Percentiles rank a stretch among this genome's conserved stretches.
Conservation (phyloP, 2,329 filamentous ascomycete genomes). For the Fusarium sp. region DNA sequence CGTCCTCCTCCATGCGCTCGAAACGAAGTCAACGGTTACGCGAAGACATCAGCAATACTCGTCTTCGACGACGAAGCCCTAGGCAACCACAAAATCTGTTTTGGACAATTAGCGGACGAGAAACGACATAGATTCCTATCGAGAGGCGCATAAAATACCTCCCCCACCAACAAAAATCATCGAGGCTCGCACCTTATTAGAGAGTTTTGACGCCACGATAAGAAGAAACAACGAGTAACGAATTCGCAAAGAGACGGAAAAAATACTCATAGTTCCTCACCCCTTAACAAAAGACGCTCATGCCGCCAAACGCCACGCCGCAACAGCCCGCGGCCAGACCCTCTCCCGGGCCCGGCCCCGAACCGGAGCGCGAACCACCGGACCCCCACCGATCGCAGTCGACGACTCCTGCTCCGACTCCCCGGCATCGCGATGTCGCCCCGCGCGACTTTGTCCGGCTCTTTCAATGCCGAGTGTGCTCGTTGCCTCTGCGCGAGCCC, state of each 20-base stretch:
- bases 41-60: constrained; percentile 22
- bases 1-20: constrained; percentile 31
- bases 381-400: constrained; percentile 12
- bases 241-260: background rate
- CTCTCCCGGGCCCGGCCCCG: constrained; percentile 28
- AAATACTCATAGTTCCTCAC: constrained; percentile 2
- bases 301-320: constrained; percentile 33
- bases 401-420: constrained; percentile 6
- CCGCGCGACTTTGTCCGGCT: constrained; percentile 67
- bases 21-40: constrained; percentile 35
- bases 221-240: constrained; percentile 5
- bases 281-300: constrained; percentile 28
- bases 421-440: constrained; percentile 27
- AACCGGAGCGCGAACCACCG: constrained; percentile 14
- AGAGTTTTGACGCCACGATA: constrained; percentile 35
- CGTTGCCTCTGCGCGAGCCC: constrained; percentile 73
- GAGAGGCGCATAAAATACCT: background rate
- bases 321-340: constrained; percentile 22
- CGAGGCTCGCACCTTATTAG: constrained; percentile 40
- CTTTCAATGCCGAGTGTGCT: constrained; percentile 83
- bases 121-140: constrained; percentile 6
- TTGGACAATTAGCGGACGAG: background rate
- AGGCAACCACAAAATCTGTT: constrained; percentile 4
- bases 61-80: constrained; percentile 9
- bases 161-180: background rate